These are phyloP conservation scores for Penicillium verhagenii DNA, from an alignment of 495 filamentous ascomycete species.

Conservation along the genomic window DNA sequence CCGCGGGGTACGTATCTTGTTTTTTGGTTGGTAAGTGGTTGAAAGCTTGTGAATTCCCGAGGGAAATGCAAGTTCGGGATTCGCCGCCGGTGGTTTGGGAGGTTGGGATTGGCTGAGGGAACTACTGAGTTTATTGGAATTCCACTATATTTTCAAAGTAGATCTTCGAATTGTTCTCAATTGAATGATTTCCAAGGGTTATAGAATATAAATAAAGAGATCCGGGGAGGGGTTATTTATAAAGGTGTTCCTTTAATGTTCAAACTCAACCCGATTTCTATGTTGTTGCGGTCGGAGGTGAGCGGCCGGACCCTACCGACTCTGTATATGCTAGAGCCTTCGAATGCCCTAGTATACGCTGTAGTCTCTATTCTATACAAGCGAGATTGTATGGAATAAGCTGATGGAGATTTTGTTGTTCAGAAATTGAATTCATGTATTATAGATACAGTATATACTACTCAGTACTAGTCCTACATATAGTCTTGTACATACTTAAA, in stretches of 20 bases:
- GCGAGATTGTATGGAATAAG: no score
- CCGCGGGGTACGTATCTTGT: constrained; percentile 34
- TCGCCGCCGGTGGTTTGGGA: constrained; percentile 25
- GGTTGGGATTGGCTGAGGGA: constrained; percentile 12
- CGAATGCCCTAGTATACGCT: not conserved
- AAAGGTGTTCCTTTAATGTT: not conserved
- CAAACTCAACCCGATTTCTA: not conserved
- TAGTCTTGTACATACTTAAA: no score
- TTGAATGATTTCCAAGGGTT: no score
- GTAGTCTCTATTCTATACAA: constrained; percentile 8
- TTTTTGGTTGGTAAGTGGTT: constrained; percentile 12
- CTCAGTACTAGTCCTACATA: no score
- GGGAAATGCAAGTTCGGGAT: constrained; percentile 32
- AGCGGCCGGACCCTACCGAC: constrained; percentile 5
- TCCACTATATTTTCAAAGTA: constrained; percentile 2
- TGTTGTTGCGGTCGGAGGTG: not conserved
- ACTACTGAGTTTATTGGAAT: not conserved
- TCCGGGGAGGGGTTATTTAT: not conserved
- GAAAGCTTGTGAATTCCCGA: constrained; percentile 25
- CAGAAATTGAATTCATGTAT: no score
- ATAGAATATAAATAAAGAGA: not conserved
- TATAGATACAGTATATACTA: no score
- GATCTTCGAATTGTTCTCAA: not conserved
- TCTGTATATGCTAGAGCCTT: not conserved
- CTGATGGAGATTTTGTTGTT: no score